Percentiles rank a stretch among this genome's conserved stretches.
Evolutionary conservation across 1,284 basidiomycete genomes (phyloP).

Genomic region (Sporisorium iseilematis-ciliati): DNA sequence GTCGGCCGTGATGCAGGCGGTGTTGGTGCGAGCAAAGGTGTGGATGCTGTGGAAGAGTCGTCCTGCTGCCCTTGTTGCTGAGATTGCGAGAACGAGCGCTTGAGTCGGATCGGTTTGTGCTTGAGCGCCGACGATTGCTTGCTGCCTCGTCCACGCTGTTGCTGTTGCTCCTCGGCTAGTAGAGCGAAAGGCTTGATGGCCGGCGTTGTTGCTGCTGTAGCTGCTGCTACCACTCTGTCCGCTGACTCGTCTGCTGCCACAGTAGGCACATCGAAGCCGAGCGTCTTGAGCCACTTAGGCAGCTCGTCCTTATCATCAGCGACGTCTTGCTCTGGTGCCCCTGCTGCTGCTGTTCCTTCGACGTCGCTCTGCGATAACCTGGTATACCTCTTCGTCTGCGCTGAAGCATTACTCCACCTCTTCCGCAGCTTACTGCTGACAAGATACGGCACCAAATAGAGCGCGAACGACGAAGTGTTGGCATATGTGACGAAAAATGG

Average conservation of each 20-base stretch:
- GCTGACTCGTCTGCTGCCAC: slow-evolving; percentile 7
- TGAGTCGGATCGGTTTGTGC: slow-evolving; percentile 37
- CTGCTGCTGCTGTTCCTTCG: slow-evolving; percentile 1
- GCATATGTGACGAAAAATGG: slow-evolving; percentile 79
- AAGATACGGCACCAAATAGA: slow-evolving; percentile 84
- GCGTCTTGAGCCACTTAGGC: slow-evolving; percentile 52
- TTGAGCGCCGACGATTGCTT: slow-evolving; percentile 12
- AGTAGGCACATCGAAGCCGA: slow-evolving; percentile 59
- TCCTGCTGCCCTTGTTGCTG: slow-evolving; percentile 22
- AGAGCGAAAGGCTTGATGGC: slow-evolving; percentile 26
- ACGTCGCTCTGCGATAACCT: slow-evolving; percentile 20
- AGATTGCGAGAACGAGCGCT: slow-evolving; percentile 16
- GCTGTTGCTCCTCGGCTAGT: slow-evolving; percentile 25
- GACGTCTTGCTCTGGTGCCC: slow-evolving; percentile 10
- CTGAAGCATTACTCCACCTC: slow-evolving; percentile 29
- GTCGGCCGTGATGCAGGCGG: slow-evolving; percentile 24
- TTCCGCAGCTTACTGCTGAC: slow-evolving; percentile 36
- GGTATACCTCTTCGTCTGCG: slow-evolving; percentile 2
- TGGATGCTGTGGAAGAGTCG: slow-evolving; percentile 37
- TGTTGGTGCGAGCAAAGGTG: slow-evolving; percentile 29
- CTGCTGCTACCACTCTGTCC: neutral
- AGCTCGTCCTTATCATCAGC: slow-evolving; percentile 25
- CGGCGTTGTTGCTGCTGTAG: neutral
- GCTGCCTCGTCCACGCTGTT: slow-evolving; percentile 21
- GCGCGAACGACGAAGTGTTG: slow-evolving; percentile 86